Percentiles rank a stretch among this genome's conserved stretches.
These are phyloP conservation scores for Globisporangium lucens DNA, from an alignment of 352 stramenopile genomes.

Conservation along the genomic window DNA sequence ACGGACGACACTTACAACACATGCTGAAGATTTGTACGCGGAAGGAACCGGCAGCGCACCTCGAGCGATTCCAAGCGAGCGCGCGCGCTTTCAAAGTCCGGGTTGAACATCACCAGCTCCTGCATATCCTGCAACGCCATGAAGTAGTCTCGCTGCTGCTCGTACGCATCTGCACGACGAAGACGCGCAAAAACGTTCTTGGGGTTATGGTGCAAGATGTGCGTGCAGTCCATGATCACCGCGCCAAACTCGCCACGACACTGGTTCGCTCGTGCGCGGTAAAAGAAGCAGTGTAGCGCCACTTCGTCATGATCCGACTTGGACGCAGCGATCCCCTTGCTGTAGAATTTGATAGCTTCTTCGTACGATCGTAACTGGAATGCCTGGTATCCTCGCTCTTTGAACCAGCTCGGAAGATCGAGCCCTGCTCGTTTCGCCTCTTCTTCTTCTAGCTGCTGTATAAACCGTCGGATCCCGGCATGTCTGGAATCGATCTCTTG, in stretches of 20 bases:
- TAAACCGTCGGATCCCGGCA: constrained; percentile 41
- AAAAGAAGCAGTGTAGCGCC: constrained; percentile 56
- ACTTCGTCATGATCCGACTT: constrained; percentile 46
- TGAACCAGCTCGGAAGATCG: constrained; percentile 41
- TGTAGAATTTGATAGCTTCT: constrained; percentile 91
- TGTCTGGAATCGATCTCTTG: constrained; percentile 50
- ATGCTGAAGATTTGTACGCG: constrained; percentile 19
- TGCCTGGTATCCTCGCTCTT: constrained; percentile 85
- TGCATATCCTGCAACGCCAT: constrained; percentile 57
- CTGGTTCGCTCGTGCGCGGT: constrained; percentile 50
- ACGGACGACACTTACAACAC: constrained; percentile 1
- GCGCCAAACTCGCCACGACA: constrained; percentile 47
- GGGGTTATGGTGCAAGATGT: constrained; percentile 42
- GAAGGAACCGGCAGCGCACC: constrained; percentile 41
- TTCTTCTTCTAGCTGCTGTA: constrained; percentile 40
- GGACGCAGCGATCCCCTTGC: constrained; percentile 75
- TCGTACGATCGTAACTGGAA: constrained; percentile 89
- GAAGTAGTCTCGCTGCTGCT: constrained; percentile 56
- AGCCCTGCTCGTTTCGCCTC: constrained; percentile 35
- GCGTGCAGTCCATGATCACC: constrained; percentile 52
- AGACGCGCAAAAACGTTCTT: constrained; percentile 54
- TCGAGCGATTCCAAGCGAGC: constrained; percentile 39
- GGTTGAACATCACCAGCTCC: constrained; percentile 49
- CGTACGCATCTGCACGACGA: constrained; percentile 50
- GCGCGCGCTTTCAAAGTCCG: constrained; percentile 50